Evolutionary conservation across 1,139 yeast species (phyloP).

Genomic region (Candida tropicalis): DNA sequence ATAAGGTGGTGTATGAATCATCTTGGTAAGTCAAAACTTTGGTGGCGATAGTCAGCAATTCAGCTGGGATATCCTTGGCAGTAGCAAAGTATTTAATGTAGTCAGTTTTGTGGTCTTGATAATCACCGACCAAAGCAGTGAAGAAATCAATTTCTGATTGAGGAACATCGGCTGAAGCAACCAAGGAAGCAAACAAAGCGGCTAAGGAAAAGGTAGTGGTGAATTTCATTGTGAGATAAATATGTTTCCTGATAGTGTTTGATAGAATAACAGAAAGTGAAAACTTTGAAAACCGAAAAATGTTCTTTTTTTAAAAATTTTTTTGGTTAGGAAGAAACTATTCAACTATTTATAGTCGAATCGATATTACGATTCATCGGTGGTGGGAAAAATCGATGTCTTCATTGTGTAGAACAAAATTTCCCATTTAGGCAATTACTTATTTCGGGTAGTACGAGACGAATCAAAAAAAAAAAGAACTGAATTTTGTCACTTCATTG

Average conservation of each 20-base stretch:
- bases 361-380: background rate
- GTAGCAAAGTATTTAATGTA: conserved; percentile 38
- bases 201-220: conserved; percentile 16
- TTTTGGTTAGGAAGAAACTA: background rate
- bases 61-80: conserved; percentile 36
- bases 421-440: conserved; percentile 6
- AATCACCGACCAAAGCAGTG: conserved; percentile 45
- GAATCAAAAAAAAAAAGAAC: background rate
- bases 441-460: background rate
- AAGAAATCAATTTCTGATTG: conserved; percentile 36
- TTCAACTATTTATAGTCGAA: conserved; percentile 3
- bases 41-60: conserved; percentile 38
- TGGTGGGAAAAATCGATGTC: background rate
- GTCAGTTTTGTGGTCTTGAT: conserved; percentile 25
- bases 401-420: background rate
- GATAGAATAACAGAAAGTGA: too few species aligned
- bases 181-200: conserved; percentile 16
- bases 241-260: background rate
- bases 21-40: conserved; percentile 42
- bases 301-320: background rate
- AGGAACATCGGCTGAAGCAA: conserved; percentile 32
- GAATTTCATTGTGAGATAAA: conserved; percentile 21
- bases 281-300: too few species aligned
- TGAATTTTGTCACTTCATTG: too few species aligned
- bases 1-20: conserved; percentile 43